Percentiles rank a stretch among this genome's conserved stretches.
Conservation (phyloP, 306 rosid genomes). For the Neltuma alba region DNA sequence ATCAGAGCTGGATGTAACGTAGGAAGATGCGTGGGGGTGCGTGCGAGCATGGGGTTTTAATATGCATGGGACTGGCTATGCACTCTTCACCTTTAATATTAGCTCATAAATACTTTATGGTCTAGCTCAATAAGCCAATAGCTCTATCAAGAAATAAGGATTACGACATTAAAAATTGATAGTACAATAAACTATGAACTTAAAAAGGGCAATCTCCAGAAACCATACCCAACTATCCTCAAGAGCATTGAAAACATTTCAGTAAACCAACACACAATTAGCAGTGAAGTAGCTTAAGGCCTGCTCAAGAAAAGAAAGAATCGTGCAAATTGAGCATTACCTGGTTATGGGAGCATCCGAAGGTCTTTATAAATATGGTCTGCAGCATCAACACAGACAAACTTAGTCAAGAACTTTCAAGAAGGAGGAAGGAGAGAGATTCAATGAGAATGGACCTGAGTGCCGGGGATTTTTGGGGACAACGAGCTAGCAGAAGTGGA, state of each 20-base stretch:
- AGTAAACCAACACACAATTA: background rate
- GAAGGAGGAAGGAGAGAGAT: background rate
- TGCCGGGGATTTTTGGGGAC: conserved; percentile 69
- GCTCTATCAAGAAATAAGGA: background rate
- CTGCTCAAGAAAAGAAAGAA: background rate
- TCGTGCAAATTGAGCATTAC: conserved; percentile 24
- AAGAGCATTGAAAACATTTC: background rate
- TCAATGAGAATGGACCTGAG: conserved; percentile 54
- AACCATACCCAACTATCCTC: background rate
- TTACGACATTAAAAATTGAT: background rate
- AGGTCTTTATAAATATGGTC: conserved; percentile 85
- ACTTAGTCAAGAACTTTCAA: background rate
- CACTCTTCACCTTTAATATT: background rate
- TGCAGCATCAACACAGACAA: conserved; percentile 32
- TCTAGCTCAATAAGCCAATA: background rate
- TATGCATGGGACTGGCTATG: background rate
- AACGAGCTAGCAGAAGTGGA: conserved; percentile 17
- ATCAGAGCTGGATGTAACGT: background rate
- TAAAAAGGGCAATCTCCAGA: background rate
- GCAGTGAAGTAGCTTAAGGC: background rate
- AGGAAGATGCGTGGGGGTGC: no score
- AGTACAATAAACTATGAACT: background rate
- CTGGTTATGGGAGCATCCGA: conserved; percentile 96
- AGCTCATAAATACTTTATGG: background rate
- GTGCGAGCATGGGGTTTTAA: background rate